Evolutionary conservation across 352 stramenopile genomes (phyloP), one percentile per base, ranked within the genome.

Genomic region (Globisporangium abappressorium): DNA sequence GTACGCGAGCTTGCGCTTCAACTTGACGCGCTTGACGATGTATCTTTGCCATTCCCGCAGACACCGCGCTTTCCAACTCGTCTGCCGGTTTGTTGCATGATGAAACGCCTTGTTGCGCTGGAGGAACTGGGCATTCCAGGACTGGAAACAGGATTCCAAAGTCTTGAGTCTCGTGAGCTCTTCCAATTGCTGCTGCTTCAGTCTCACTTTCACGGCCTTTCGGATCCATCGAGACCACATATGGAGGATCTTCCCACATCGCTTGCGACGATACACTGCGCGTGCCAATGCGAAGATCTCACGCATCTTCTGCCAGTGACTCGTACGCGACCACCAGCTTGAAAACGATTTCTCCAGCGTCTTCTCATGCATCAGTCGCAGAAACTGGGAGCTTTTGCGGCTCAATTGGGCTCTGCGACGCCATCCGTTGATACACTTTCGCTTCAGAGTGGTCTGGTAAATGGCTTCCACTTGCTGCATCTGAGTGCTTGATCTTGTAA

Each of bases 1-100:
- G 49, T 85, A 75, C 1, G 14, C 18, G 3, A 84, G 57, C 38
- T 87, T 87, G 51, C 62, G 69, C 38, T 65, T 66, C 11, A 77
- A 53, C 26, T 56, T 70, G n/a, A 68, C 64, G 18, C 61, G 65
- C 7, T 62, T 57, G 2, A 34, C 34, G 1, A 58, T 54, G 36
- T 72, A 38, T 6, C 58, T 38, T 14, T 33, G 57, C 79, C 74
- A 86, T 20, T 12, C 57, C 1, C 18, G 26, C 11, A 82, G 57
- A 30, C 43, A 69, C 9, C 0, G 20, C 3, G 14, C 65, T 20
- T 46, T 54, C 30, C 58, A 28, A 2, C 9, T 18, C 9, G 1
- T 12, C 11, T 71, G 41, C 34, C 53, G 53, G 20, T 30, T 7
- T 2, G 11, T 1, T 57, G 22, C 30, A 33, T 59, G 34, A 15